phyloP scores from a whole-genome alignment of 805 yeast species.

The Blastobotrys parvus region DNA sequence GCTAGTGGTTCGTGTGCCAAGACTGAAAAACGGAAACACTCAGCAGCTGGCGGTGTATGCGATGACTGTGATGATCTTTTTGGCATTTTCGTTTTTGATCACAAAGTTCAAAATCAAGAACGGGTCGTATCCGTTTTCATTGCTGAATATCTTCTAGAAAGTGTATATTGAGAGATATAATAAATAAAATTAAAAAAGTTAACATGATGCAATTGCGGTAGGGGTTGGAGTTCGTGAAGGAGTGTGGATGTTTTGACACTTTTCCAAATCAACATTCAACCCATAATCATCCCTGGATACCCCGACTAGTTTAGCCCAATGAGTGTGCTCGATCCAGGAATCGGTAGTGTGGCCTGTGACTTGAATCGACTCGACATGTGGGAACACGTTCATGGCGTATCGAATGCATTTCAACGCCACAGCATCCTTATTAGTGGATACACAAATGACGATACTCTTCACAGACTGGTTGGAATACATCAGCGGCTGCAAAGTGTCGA shows the following conservation, averaged over 20 bases:
- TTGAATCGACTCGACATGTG: not conserved
- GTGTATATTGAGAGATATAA: not conserved
- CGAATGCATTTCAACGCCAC: not conserved
- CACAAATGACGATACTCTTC: not conserved
- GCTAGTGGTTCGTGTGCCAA: slow-evolving; percentile 51
- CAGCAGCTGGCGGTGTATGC: slow-evolving; percentile 42
- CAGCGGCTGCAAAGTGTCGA: not conserved
- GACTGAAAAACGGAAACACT: slow-evolving; percentile 35
- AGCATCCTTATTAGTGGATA: not conserved
- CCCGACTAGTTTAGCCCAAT: not conserved
- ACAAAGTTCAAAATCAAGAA: slow-evolving; percentile 63
- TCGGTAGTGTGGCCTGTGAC: not conserved
- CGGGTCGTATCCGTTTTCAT: slow-evolving; percentile 65
- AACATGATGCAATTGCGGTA: not conserved
- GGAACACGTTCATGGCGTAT: not conserved
- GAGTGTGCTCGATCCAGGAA: not conserved
- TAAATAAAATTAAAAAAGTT: not conserved
- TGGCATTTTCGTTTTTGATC: slow-evolving; percentile 56
- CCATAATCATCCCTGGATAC: not conserved
- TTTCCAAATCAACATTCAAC: not conserved
- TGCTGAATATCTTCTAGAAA: slow-evolving; percentile 32
- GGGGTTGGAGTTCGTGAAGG: not conserved
- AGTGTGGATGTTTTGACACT: not conserved
- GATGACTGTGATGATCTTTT: slow-evolving; percentile 39
- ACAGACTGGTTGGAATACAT: not conserved